Conservation (phyloP, 2,329 filamentous ascomycete genomes). For the Chrysosphaeria jannelii region DNA sequence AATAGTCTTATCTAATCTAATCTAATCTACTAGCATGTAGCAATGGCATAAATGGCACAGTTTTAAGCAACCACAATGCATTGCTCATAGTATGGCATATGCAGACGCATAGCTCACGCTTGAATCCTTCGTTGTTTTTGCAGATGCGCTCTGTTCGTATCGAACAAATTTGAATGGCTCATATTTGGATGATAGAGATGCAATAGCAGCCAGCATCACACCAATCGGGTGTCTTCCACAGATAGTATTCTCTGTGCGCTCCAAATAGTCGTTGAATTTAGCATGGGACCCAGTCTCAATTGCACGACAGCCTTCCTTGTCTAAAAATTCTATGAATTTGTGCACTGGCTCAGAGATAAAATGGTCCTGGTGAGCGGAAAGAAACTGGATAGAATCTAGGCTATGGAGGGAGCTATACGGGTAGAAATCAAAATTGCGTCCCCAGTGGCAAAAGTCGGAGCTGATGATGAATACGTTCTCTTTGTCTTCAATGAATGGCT, state of each 20-base stretch:
- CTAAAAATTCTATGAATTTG: slow-evolving; percentile 56
- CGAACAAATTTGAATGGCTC: slow-evolving; percentile 42
- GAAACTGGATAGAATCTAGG: too few relatives aligned
- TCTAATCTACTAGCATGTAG: too few relatives aligned
- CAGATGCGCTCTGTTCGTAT: slow-evolving; percentile 65
- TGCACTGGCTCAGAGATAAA: too few relatives aligned
- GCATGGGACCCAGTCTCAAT: slow-evolving; percentile 48
- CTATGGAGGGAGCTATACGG: slow-evolving; percentile 45
- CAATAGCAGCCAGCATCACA: slow-evolving; percentile 65
- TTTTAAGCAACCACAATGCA: too few relatives aligned
- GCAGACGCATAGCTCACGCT: slow-evolving; percentile 92
- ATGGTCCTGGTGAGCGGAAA: too few relatives aligned
- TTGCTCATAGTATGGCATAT: slow-evolving; percentile 47
- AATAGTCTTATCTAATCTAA: too few relatives aligned
- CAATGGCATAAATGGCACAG: too few relatives aligned
- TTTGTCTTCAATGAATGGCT: slow-evolving; percentile 47
- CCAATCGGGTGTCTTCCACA: slow-evolving; percentile 90
- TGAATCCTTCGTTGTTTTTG: slow-evolving; percentile 34
- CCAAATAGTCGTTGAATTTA: slow-evolving; percentile 36
- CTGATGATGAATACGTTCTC: slow-evolving; percentile 63
- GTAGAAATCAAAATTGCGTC: slow-evolving; percentile 52
- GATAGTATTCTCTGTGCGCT: slow-evolving; percentile 60
- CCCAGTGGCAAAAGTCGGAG: slow-evolving; percentile 97
- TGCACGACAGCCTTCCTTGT: slow-evolving; percentile 56
- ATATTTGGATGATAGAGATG: slow-evolving; percentile 20